phyloP scores from a whole-genome alignment of 306 rosid genomes.

The Cicer judaicum region DNA sequence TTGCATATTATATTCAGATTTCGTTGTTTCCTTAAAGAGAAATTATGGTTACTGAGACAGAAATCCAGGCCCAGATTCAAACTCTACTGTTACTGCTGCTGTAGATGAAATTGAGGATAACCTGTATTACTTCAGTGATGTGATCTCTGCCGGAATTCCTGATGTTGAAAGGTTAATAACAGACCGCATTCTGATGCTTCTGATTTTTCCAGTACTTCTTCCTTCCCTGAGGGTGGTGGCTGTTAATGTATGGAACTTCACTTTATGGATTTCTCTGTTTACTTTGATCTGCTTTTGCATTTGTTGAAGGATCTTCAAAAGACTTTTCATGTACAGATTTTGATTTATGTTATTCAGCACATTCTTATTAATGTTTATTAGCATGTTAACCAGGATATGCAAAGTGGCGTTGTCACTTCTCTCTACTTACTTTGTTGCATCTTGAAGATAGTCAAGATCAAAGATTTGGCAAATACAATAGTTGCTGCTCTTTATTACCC shows the following conservation, averaged over 20 bases:
- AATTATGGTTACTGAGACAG: conserved; percentile 63
- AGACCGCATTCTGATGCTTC: conserved; percentile 74
- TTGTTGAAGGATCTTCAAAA: conserved; percentile 25
- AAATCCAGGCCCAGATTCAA: conserved; percentile 60
- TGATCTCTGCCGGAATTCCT: conserved; percentile 93
- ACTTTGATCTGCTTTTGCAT: conserved; percentile 34
- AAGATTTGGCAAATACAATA: conserved; percentile 87
- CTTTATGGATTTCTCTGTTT: conserved; percentile 39
- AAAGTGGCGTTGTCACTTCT: conserved; percentile 76
- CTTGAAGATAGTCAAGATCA: conserved; percentile 86
- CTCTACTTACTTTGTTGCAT: conserved; percentile 90
- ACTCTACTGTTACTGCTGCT: conserved; percentile 64
- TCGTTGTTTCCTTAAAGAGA: conserved; percentile 43
- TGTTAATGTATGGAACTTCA: conserved; percentile 59
- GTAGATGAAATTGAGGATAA: conserved; percentile 94
- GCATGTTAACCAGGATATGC: conserved; percentile 67
- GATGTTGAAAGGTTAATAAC: conserved; percentile 88
- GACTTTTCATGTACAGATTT: conserved; percentile 18
- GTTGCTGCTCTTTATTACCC: conserved; percentile 84
- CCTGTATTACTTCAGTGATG: conserved; percentile 89
- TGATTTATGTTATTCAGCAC: conserved; percentile 32
- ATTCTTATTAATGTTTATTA: conserved; percentile 56
- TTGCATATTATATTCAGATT: conserved; percentile 24
- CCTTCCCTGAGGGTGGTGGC: conserved; percentile 71
- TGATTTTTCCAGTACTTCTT: conserved; percentile 86